Base-by-base conservation (phyloP, 1,139 yeast genomes). In the Debaryomycetaceae sp. region DNA sequence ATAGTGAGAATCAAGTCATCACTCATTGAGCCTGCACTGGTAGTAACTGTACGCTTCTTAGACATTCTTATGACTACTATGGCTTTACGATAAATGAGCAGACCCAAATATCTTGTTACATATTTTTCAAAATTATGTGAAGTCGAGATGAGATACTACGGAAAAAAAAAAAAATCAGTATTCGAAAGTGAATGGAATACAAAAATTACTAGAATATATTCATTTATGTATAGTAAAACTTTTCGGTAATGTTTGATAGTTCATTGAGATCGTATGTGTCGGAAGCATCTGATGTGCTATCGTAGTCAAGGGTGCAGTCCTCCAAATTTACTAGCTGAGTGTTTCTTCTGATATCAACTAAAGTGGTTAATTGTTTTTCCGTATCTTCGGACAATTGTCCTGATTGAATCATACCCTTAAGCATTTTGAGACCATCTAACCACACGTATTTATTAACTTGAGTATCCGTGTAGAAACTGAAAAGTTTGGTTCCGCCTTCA, bases 401-500 rank as follows among this genome's bases (percentile, higher is more conserved):
- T 4, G 58, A 59, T 30, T 59, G 58, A 6, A 57, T 60, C 53
- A 62, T 57, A 3, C 72, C 72, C 49, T 65, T 68, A 52, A 86
- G 69, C 76, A 87, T 72, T 59, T 80, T 81, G 46, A 88, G 63
- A 1, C 96, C 96, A 63, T 88, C 96, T 39, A 85, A 70, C 95
- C 95, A 88, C 8, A 84, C 81, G 47, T 78, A 80, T 43, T 86
- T 82, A 47, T 81, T 77, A 42, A 85, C 89, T 49, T 80, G 78
- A 5, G 90, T 84, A 50, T 87, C 93, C 6, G 87, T 79, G 60
- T 77, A 87, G 55, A 87, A 85, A 23, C 74, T 65, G 47, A 87
- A 70, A 13, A 81, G 52, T 22, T 61, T 58, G 45, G 72, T 70
- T 36, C 64, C 62, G 37, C 65, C 65, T 37, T 71, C 68, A 34